Percentiles rank a stretch among this genome's conserved stretches.
phyloP scores from a whole-genome alignment of 1,284 basidiomycete genomes.

The Papiliotrema nemorosa region DNA sequence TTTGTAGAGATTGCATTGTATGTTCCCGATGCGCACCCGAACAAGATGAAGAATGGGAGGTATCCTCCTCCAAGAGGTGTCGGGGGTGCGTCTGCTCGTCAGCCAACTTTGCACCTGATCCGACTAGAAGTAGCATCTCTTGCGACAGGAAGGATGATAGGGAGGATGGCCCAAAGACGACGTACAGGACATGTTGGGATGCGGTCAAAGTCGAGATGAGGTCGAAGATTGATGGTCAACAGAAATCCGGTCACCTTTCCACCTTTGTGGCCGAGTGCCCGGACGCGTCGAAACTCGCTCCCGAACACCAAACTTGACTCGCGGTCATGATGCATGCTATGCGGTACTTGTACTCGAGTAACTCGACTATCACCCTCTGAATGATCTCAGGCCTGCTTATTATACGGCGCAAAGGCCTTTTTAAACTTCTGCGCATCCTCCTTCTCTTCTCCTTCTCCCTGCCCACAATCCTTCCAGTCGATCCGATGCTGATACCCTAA shows the following conservation, averaged over 20 bases:
- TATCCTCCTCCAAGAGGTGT: constrained; percentile 53
- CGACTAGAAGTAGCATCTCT: neutral
- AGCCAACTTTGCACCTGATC: neutral
- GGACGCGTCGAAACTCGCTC: too few relatives aligned
- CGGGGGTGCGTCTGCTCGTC: constrained; percentile 27
- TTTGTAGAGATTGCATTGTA: constrained; percentile 86
- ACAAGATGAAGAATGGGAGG: constrained; percentile 79
- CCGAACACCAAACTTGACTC: too few relatives aligned
- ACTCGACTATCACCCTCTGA: too few relatives aligned
- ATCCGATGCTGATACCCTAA: constrained; percentile 69
- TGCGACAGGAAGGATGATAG: too few relatives aligned
- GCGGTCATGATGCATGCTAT: too few relatives aligned
- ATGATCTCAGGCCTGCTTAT: too few relatives aligned
- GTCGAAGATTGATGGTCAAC: neutral
- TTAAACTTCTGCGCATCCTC: constrained; percentile 78
- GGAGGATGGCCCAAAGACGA: neutral
- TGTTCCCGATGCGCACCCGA: constrained; percentile 68
- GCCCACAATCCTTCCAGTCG: constrained; percentile 85
- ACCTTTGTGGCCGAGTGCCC: too few relatives aligned
- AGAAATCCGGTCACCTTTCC: too few relatives aligned
- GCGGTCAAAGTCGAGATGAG: neutral
- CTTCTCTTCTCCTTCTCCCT: constrained; percentile 75
- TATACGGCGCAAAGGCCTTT: constrained; percentile 69
- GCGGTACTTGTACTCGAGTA: too few relatives aligned
- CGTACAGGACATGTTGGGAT: neutral